phyloP scores from a whole-genome alignment of 1,284 basidiomycete species.

The Rhodotorula sp. region DNA sequence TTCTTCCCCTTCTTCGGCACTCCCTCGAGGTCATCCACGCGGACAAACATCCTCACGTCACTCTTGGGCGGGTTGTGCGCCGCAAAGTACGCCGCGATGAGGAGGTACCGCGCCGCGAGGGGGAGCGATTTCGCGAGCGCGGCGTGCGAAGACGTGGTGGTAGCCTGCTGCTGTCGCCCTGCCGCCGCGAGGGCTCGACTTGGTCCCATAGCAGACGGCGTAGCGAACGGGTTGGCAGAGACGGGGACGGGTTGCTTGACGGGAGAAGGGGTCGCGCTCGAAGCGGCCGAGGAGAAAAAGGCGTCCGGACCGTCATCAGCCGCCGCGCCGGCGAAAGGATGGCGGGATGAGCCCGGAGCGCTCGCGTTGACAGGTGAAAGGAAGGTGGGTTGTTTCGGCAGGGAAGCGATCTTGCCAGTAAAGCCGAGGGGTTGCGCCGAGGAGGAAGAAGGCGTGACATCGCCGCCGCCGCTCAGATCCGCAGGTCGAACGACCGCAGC shows the following conservation, averaged over 20 bases:
- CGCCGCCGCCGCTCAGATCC: not conserved
- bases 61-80: constrained; percentile 37
- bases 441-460: not conserved
- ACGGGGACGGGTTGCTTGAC: not conserved
- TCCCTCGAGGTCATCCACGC: constrained; percentile 29
- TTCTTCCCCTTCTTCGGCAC: constrained; percentile 30
- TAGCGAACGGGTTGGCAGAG: not conserved
- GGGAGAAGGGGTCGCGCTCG: not conserved
- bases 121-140: constrained; percentile 32
- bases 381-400: constrained; percentile 16
- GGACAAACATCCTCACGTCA: constrained; percentile 40
- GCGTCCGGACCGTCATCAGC: not conserved
- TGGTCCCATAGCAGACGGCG: not conserved
- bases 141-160: not conserved
- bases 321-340: not conserved
- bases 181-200: not conserved
- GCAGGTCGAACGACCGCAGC: not conserved
- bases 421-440: constrained; percentile 17
- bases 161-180: not conserved
- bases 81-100: constrained; percentile 36
- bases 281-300: constrained; percentile 1
- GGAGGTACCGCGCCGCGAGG: constrained; percentile 27
- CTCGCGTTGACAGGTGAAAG: not conserved
- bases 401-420: constrained; percentile 21
- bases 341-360: not conserved